These are phyloP conservation scores for Aulographum hederae DNA, from an alignment of 2,329 filamentous ascomycete genomes.

Conservation along the genomic window DNA sequence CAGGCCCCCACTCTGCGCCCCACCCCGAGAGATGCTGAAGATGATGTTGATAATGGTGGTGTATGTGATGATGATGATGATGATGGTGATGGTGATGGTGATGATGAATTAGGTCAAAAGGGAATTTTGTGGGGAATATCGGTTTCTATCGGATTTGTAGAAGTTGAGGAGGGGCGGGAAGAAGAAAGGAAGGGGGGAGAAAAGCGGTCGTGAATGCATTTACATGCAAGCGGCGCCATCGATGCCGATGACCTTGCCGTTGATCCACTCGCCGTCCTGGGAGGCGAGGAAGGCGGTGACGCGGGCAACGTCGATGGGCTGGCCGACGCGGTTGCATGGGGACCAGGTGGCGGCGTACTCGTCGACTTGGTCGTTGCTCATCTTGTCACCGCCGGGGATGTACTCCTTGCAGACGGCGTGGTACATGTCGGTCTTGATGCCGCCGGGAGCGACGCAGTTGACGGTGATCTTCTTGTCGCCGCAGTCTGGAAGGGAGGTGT, in stretches of 20 bases:
- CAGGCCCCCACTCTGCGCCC: too few relatives aligned
- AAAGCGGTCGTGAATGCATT: too few relatives aligned
- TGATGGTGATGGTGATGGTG: too few relatives aligned
- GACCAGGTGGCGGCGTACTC: conserved; percentile 47
- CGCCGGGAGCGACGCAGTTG: conserved; percentile 42
- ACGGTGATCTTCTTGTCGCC: conserved; percentile 37
- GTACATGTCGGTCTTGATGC: conserved; percentile 40
- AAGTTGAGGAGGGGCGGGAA: too few relatives aligned
- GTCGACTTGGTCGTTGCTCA: conserved; percentile 39
- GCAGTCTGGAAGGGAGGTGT: conserved; percentile 17
- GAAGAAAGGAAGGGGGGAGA: too few relatives aligned
- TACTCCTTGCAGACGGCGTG: conserved; percentile 46
- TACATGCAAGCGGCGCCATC: conserved; percentile 25
- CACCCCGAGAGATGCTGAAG: too few relatives aligned
- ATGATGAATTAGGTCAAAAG: too few relatives aligned
- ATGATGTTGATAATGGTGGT: too few relatives aligned
- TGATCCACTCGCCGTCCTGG: conserved; percentile 38
- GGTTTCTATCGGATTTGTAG: too few relatives aligned
- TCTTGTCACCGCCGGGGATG: conserved; percentile 37
- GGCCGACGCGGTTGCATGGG: conserved; percentile 44
- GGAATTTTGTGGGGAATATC: too few relatives aligned
- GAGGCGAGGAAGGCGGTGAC: conserved; percentile 42
- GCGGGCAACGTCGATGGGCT: conserved; percentile 49
- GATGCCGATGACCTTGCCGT: conserved; percentile 32
- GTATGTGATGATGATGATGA: too few relatives aligned